Conservation (phyloP, 2,329 filamentous ascomycete genomes). For the Colletotrichum tofieldiae region DNA sequence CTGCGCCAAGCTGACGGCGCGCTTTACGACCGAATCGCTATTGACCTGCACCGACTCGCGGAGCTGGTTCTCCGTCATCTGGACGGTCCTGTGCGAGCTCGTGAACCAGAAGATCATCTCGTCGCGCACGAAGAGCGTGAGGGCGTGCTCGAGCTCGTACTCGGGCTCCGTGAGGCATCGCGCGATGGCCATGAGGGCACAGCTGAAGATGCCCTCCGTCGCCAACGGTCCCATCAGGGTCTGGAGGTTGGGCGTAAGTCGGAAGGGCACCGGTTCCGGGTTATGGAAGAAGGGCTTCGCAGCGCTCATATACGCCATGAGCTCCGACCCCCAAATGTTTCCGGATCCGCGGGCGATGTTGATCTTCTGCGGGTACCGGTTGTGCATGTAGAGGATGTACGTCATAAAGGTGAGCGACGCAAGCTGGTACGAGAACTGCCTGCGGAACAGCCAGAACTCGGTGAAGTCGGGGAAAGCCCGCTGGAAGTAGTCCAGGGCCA, state of each 20-base stretch:
- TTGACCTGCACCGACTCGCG: constrained; percentile 88
- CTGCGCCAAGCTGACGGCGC: constrained; percentile 87
- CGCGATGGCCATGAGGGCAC: constrained; percentile 95
- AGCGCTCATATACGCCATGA: constrained; percentile 90
- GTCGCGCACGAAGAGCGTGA: constrained; percentile 95
- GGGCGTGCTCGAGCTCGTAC: constrained; percentile 92
- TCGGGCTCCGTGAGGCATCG: constrained; percentile 92
- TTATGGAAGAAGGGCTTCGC: constrained; percentile 94
- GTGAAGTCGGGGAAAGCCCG: constrained; percentile 88
- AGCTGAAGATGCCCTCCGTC: constrained; percentile 96
- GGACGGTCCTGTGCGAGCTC: constrained; percentile 76
- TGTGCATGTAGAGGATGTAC: constrained; percentile 97
- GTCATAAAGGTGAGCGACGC: constrained; percentile 98
- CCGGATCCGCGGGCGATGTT: constrained; percentile 89
- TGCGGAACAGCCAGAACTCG: constrained; percentile 98
- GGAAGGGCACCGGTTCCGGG: constrained; percentile 95
- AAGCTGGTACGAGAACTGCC: constrained; percentile 96
- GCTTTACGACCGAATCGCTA: constrained; percentile 91
- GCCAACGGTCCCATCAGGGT: constrained; percentile 96
- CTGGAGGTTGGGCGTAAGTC: constrained; percentile 95
- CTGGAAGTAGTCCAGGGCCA: constrained; percentile 92
- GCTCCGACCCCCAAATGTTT: constrained; percentile 95
- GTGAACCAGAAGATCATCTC: constrained; percentile 99
- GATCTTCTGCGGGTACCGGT: constrained; percentile 95
- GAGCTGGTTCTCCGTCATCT: constrained; percentile 74